Conservation (phyloP, 768 basidiomycete species). For the Thelephora aurantiotincta region DNA sequence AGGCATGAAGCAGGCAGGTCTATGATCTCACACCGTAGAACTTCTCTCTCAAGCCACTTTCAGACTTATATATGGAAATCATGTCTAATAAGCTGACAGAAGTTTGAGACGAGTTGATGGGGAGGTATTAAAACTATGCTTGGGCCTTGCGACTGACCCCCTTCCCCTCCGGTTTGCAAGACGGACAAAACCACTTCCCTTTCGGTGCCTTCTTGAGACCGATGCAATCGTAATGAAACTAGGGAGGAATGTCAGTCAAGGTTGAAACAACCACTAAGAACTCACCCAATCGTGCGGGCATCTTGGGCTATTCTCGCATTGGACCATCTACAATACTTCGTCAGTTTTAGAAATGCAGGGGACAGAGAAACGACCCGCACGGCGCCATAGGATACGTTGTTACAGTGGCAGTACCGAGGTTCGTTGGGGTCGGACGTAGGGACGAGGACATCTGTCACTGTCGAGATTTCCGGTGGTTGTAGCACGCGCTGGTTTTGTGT, state of each 20-base stretch:
- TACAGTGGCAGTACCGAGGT: constrained; percentile 68
- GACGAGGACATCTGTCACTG: constrained; percentile 12
- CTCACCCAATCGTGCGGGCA: constrained; percentile 80
- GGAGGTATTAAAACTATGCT: neutral
- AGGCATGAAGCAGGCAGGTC: constrained; percentile 58
- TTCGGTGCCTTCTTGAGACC: constrained; percentile 44
- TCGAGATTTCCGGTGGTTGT: constrained; percentile 14
- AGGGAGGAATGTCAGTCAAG: neutral
- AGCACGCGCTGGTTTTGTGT: neutral
- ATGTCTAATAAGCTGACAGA: constrained; percentile 58
- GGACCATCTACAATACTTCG: constrained; percentile 55
- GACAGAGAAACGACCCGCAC: constrained; percentile 23
- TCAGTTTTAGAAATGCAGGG: neutral
- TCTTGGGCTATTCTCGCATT: constrained; percentile 48
- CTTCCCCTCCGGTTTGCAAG: constrained; percentile 25
- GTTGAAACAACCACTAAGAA: constrained; percentile 4
- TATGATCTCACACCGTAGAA: neutral
- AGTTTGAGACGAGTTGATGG: no score
- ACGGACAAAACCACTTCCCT: constrained; percentile 58
- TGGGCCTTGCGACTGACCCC: neutral
- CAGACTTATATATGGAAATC: constrained; percentile 82
- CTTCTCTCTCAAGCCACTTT: neutral
- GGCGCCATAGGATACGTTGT: constrained; percentile 68
- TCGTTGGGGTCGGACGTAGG: constrained; percentile 29
- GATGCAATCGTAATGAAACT: constrained; percentile 69